Conservation (phyloP, 2,329 filamentous ascomycete species). For the Phialemoniopsis sp. region DNA sequence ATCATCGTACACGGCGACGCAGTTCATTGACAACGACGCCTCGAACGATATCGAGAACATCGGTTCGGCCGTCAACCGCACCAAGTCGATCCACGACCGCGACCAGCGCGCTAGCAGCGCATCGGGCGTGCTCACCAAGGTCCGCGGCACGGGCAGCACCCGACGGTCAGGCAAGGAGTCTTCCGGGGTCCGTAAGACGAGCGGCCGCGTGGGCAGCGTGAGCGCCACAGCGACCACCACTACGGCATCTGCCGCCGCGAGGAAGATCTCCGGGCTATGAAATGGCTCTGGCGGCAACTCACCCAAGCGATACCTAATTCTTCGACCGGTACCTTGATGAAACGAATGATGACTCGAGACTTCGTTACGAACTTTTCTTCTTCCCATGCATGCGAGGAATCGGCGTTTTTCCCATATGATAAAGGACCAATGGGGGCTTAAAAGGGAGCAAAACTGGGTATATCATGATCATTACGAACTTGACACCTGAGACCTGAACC, state of each 20-base stretch:
- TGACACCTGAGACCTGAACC: too few relatives aligned
- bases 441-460: too few relatives aligned
- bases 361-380: too few relatives aligned
- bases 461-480: too few relatives aligned
- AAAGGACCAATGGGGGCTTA: too few relatives aligned
- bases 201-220: conserved; percentile 49
- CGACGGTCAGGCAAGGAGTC: conserved; percentile 46
- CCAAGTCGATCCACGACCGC: conserved; percentile 47
- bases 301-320: conserved; percentile 14
- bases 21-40: conserved; percentile 61
- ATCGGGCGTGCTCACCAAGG: conserved; percentile 57
- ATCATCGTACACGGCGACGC: conserved; percentile 34
- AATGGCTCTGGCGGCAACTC: neutral
- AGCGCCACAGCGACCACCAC: conserved; percentile 22
- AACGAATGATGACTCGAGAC: too few relatives aligned
- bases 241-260: conserved; percentile 32
- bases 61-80: conserved; percentile 39
- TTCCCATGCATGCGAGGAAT: too few relatives aligned
- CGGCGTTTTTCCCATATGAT: too few relatives aligned
- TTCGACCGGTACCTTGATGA: too few relatives aligned
- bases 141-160: conserved; percentile 53
- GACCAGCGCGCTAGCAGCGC: conserved; percentile 44
- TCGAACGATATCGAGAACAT: conserved; percentile 71
- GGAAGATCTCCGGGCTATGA: conserved; percentile 46
- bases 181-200: conserved; percentile 56